Evolutionary conservation across 2,329 filamentous ascomycete species (phyloP).

Genomic region (Xylaria sp.): DNA sequence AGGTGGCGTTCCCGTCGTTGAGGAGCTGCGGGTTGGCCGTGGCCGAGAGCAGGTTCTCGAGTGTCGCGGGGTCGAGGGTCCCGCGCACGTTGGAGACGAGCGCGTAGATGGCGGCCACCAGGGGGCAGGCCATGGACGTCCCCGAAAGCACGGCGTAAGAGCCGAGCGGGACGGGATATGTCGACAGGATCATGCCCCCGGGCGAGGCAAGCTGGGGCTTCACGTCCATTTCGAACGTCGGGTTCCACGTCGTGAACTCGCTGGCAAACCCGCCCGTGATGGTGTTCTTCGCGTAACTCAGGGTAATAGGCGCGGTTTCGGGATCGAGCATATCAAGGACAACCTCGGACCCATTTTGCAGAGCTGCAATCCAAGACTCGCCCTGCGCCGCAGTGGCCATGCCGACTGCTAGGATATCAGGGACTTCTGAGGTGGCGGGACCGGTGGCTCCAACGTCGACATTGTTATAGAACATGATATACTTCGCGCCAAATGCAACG

Average conservation of each 20-base stretch:
- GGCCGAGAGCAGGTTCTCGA: constrained; percentile 53
- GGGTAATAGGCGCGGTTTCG: constrained; percentile 38
- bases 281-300: constrained; percentile 44
- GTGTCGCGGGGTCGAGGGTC: constrained; percentile 51
- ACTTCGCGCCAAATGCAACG: constrained; percentile 58
- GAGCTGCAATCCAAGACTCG: constrained; percentile 45
- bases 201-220: constrained; percentile 61
- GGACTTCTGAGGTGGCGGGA: constrained; percentile 33
- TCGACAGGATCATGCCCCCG: constrained; percentile 61
- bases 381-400: constrained; percentile 44
- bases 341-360: constrained; percentile 49
- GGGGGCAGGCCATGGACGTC: constrained; percentile 63
- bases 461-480: constrained; percentile 66
- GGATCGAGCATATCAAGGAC: constrained; percentile 49
- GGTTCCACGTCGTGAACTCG: constrained; percentile 61
- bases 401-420: constrained; percentile 26
- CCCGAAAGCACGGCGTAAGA: constrained; percentile 58
- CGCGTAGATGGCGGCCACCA: constrained; percentile 57
- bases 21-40: constrained; percentile 53
- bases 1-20: constrained; percentile 46
- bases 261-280: constrained; percentile 55
- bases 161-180: constrained; percentile 51
- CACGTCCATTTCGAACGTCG: constrained; percentile 59
- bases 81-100: constrained; percentile 55
- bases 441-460: constrained; percentile 39